Base-by-base conservation (phyloP, 2,329 filamentous ascomycete species). In the Colletotrichum echinochloae region DNA sequence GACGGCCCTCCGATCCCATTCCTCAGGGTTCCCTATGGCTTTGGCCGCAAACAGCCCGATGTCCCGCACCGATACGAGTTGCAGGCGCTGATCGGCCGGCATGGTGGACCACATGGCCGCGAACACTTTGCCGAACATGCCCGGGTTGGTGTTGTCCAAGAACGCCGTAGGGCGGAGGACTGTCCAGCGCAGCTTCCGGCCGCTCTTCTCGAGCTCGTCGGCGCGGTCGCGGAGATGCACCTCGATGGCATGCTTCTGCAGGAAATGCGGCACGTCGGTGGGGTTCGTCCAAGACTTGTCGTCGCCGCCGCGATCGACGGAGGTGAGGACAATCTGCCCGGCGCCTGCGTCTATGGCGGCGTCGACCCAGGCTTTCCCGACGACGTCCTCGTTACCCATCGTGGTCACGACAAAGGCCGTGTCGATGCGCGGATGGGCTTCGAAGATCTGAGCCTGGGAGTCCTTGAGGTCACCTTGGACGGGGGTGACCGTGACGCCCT, bases 261-360 rank as follows among this genome's bases (percentile, higher is more conserved):
- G 67, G 37, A 74, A 74, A 41, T 77, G 75, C n/a, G 75, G 75
- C 1, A 77, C 71, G 11, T 65, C 59, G 12, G 75, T 77, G 3
- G 75, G 69, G 6, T 75, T 68, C 1, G 55, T 30, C 75, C 75
- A 76, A 7, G 74, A 77, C 48, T 57, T 65, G n/a, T 74, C 60
- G 28, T 77, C 74, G 26, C 76, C 75, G 18, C 75, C 75, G 4
- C 75, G 74, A 20, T 77, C 75, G 26, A 77, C 75, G 4, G 73
- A 73, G n/a, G 72, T 73, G 20, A 77, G 74, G 7, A 77, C 76
- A 66, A 77, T 88, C 26, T 76, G 76, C 65, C 84, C 81, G 55
- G 90, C 86, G 12, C 83, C 82, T 35, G 87, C 79, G 3, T 77
- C 74, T 23, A 73, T 41, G 11, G 75, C 75, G 9, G 73, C 72